Conservation (phyloP, 139 green algal species). For the Closterium sp. region DNA sequence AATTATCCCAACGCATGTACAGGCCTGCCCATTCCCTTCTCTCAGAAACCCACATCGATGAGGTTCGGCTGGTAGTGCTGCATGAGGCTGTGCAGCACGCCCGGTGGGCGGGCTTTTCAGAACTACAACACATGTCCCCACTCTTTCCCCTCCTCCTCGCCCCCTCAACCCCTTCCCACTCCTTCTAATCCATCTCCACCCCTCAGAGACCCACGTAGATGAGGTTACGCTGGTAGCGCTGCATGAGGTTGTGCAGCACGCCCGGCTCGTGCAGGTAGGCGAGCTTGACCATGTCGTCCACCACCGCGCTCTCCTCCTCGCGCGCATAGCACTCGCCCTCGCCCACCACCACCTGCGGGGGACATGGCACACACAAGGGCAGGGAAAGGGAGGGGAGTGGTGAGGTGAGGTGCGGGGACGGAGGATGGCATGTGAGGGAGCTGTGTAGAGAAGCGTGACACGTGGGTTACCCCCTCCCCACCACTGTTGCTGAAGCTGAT, state of each 20-base stretch:
- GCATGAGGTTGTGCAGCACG: slow-evolving; percentile 78
- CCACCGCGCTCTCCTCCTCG: background rate
- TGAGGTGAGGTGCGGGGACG: too few relatives aligned
- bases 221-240: slow-evolving; percentile 69
- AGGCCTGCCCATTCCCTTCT: too few relatives aligned
- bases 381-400: background rate
- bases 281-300: slow-evolving; percentile 91
- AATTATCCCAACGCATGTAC: too few relatives aligned
- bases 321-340: background rate
- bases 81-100: slow-evolving; percentile 79
- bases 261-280: slow-evolving; percentile 96
- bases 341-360: background rate
- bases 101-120: too few relatives aligned
- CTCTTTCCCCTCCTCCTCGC: too few relatives aligned
- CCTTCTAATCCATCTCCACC: too few relatives aligned
- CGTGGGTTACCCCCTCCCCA: too few relatives aligned
- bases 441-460: too few relatives aligned
- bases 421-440: background rate
- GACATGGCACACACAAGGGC: background rate
- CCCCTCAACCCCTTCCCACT: too few relatives aligned
- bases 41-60: slow-evolving; percentile 77
- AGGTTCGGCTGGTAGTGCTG: slow-evolving; percentile 69
- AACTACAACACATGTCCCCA: too few relatives aligned
- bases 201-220: too few relatives aligned
- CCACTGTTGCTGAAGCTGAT: too few relatives aligned